Conservation (phyloP, 106 monocot genomes). For the Platanthera zijinensis region DNA sequence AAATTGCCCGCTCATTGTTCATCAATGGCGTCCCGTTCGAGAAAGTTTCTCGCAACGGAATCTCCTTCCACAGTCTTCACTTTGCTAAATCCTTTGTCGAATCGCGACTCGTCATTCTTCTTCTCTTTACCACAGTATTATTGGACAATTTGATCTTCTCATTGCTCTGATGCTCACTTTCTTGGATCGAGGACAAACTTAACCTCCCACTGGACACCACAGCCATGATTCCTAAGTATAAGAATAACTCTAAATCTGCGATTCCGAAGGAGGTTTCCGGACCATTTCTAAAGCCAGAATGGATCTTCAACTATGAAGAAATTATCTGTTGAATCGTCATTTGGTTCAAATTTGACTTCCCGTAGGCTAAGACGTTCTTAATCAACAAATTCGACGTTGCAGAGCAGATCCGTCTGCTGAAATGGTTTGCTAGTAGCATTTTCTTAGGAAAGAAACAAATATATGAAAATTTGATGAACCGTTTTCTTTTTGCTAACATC, state of each 20-base stretch:
- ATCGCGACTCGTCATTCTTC: slow-evolving; percentile 24
- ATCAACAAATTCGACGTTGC: slow-evolving; percentile 65
- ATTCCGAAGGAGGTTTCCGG: slow-evolving; percentile 77
- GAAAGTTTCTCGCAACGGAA: slow-evolving; percentile 44
- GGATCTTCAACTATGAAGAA: slow-evolving; percentile 40
- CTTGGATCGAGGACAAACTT: slow-evolving; percentile 52
- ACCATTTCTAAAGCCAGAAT: slow-evolving; percentile 31
- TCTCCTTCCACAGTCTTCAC: slow-evolving; percentile 29
- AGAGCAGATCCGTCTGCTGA: slow-evolving; percentile 33
- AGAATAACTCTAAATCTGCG: slow-evolving; percentile 82
- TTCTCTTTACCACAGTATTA: slow-evolving; percentile 41
- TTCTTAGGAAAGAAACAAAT: no score
- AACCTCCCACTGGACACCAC: slow-evolving; percentile 31
- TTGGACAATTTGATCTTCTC: slow-evolving; percentile 35
- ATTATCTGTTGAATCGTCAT: slow-evolving; percentile 16
- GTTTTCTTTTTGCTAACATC: no score
- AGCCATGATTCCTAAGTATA: slow-evolving; percentile 44
- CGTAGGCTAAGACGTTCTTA: slow-evolving; percentile 61
- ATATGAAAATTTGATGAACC: no score
- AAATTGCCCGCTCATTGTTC: not conserved
- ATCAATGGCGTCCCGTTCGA: not conserved
- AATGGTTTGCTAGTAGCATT: not conserved
- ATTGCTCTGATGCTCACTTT: slow-evolving; percentile 8
- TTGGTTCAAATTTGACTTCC: slow-evolving; percentile 39
- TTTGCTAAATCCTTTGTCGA: slow-evolving; percentile 46